Percentiles rank a stretch among this genome's conserved stretches.
phyloP scores from a whole-genome alignment of 2,329 filamentous ascomycete genomes.

The Cryphonectria nitschkei region DNA sequence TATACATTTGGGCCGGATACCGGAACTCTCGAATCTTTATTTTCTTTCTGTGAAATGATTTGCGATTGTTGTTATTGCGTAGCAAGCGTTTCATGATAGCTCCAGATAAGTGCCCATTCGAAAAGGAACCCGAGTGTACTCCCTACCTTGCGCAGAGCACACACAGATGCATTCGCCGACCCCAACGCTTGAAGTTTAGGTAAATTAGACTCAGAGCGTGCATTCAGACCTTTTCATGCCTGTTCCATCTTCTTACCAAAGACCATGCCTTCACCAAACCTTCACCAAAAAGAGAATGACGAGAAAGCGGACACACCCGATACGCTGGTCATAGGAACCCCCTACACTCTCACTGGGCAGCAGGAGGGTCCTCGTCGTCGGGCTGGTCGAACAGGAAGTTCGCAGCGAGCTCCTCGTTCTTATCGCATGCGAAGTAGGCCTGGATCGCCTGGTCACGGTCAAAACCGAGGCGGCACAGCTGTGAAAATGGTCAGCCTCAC shows the following conservation, averaged over 20 bases:
- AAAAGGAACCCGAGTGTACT: background rate
- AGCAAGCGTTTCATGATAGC: background rate
- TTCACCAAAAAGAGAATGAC: background rate
- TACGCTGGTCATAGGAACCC: background rate
- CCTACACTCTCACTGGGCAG: slow-evolving; percentile 43
- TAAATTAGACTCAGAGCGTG: slow-evolving; percentile 2
- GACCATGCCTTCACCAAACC: background rate
- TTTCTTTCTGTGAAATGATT: background rate
- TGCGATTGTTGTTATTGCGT: background rate
- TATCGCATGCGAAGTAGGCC: slow-evolving; percentile 98
- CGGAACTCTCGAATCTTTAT: background rate
- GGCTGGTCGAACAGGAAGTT: slow-evolving; percentile 99
- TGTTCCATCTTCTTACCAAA: background rate
- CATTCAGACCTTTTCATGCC: slow-evolving; percentile 3
- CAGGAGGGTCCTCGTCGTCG: slow-evolving; percentile 71
- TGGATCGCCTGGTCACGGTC: slow-evolving; percentile 92
- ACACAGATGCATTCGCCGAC: slow-evolving; percentile 10
- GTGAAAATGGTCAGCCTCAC: slow-evolving; percentile 26
- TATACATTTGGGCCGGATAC: background rate
- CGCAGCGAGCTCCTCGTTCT: slow-evolving; percentile 97
- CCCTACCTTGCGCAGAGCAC: slow-evolving; percentile 2
- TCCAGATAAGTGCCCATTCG: background rate
- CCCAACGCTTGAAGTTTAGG: slow-evolving; percentile 15
- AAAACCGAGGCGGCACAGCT: slow-evolving; percentile 93
- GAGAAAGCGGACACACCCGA: background rate